Evolutionary conservation across 129 eudicot genomes (phyloP), one percentile per base, ranked within the genome.

Genomic region (Chrysanthemum makinoi): DNA sequence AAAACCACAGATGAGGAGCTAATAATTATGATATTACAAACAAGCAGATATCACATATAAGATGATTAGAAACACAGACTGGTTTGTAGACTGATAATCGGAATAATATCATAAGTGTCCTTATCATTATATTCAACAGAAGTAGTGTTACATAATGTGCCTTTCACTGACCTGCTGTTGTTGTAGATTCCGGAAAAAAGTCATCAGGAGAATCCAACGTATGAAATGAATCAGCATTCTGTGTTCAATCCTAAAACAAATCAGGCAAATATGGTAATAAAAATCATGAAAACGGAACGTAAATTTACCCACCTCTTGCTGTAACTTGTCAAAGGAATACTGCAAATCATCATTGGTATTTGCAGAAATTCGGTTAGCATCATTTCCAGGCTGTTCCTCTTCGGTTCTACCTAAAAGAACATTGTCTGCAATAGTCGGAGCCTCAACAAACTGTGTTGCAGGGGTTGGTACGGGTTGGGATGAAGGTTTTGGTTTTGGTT

Each of bases 291-390:
- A 53, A 50, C 19, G 19, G 15, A 68, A 65, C 20, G 60, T 59
- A 68, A 8, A 22, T 50, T 66, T 24, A 75, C 75, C 55, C 58
- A 83, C 95, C 84, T 81, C 90, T 76, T 66, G 81, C 70, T 24
- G 79, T n/a, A 86, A 62, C 35, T 62, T 85, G 24, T 65, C 78
- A 30, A 69, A 20, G 78, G 71, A 50, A 76, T 84, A 71, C 33
- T 77, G 80, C 79, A 66, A 53, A 55, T 72, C 68, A 46, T 57
- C 72, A 65, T 56, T 6, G 3, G 49, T 39, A 66, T 50, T 57
- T 46, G 19, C 75, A 28, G 73, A 72, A 46, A 72, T 54, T 50
- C 59, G 79, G 66, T 78, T 61, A 20, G 51, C 85, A 60, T 74
- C 79, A 43, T 70, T 70, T 66, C 69, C 68, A 24, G 73, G 35